Evolutionary conservation across 176 grass and related monocot genomes (phyloP).

Genomic region (Ensete glaucum): DNA sequence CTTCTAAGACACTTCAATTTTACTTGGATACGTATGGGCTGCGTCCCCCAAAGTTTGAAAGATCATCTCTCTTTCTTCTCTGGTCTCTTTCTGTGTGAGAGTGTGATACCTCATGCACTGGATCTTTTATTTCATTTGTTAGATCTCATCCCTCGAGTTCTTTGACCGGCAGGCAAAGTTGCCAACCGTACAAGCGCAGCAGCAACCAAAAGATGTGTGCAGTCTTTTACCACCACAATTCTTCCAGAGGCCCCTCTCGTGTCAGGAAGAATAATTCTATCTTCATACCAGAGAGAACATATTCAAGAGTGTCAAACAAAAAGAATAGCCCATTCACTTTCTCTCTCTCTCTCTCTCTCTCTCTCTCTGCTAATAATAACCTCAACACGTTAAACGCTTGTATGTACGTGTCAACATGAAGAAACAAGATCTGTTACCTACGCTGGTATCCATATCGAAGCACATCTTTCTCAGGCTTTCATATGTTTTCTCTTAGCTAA

Average conservation of each 20-base stretch:
- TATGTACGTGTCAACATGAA: no score
- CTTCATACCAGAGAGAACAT: neutral
- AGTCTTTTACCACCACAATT: slow-evolving; percentile 2
- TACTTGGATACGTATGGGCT: no score
- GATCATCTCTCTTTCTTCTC: no score
- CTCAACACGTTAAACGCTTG: no score
- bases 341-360: no score
- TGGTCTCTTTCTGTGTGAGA: no score
- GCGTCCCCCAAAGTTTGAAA: no score
- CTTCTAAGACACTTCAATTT: neutral
- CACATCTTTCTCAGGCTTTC: no score
- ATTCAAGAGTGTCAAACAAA: neutral
- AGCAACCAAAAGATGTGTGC: slow-evolving; percentile 9
- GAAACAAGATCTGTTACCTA: no score
- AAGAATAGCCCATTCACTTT: neutral
- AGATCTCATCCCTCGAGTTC: neutral
- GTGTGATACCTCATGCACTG: neutral
- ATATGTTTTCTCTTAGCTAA: no score
- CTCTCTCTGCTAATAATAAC: no score
- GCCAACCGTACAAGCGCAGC: neutral
- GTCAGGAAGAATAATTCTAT: slow-evolving; percentile 1
- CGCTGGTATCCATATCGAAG: no score
- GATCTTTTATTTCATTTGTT: neutral
- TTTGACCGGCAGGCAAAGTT: neutral
- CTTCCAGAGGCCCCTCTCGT: slow-evolving; percentile 13